Evolutionary conservation across 2,329 filamentous ascomycete species (phyloP), one percentile per base, ranked within the genome.

Genomic region (Botryotinia calthae): DNA sequence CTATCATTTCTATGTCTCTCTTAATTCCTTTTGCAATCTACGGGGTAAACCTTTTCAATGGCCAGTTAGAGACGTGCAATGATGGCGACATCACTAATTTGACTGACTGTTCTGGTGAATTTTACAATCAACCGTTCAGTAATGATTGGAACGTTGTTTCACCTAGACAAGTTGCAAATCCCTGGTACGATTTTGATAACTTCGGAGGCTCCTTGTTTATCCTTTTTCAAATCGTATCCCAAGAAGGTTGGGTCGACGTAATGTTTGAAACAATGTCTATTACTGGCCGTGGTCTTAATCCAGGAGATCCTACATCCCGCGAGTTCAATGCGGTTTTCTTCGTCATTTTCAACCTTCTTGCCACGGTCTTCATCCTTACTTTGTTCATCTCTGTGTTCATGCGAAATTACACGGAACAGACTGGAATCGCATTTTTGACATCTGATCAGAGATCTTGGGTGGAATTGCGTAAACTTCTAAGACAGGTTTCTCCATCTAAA

Each of bases 301-400:
- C 95, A 0, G 80, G 88, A 69, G 83, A 87, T 46, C 90, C 90
- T 74, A 86, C 88, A 2, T 88, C 92, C 1, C 89, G 95, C 79
- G 94, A 92, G 58, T 68, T 68, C n/a, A 98, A 99, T 76, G 95
- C 93, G 0, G 82, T 98, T 51, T 99, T 98, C 85, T 98, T 99
- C 81, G 89, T 99, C 72, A 87, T 95, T 7, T 99, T 98, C 89
- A 99, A 99, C 83, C 88, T 99, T 81, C 87, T 99, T 78, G 94
- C 94, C 46, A 96, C 96, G 0, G 95, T 99, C 76, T 99, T 99
- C 83, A 92, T 99, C 75, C 87, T 99, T 80, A 99, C 96, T 1
- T 85, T 99, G 80, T 99, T 99, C 82, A 97, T 99, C 65, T 98
- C 96, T 72, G 96, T 99, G 74, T 99, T 99, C 82, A 99, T 99